Percentiles rank a stretch among this genome's conserved stretches.
Conservation (phyloP, 2,329 filamentous ascomycete species). For the Sphaerulina vaccinii region DNA sequence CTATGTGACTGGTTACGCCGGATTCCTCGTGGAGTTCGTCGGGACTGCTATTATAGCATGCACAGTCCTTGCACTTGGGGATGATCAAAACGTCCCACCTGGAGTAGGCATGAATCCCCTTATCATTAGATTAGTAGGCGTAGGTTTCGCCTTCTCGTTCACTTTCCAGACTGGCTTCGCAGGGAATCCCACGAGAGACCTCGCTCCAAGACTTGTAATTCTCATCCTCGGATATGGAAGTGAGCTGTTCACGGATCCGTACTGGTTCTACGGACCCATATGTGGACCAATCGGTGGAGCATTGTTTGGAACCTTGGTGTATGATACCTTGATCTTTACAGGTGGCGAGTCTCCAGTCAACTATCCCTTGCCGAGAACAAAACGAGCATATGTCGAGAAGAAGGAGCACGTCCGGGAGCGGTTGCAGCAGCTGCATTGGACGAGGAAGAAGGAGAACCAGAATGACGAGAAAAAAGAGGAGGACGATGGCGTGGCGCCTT, state of each 20-base stretch:
- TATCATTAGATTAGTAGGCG: slow-evolving; percentile 48
- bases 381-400: no score
- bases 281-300: slow-evolving; percentile 43
- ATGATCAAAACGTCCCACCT: slow-evolving; percentile 35
- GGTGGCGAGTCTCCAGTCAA: slow-evolving; percentile 52
- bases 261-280: slow-evolving; percentile 51
- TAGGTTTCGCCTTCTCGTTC: slow-evolving; percentile 41
- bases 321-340: slow-evolving; percentile 52
- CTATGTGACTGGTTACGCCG: slow-evolving; percentile 46
- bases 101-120: slow-evolving; percentile 54
- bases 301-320: slow-evolving; percentile 47
- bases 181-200: slow-evolving; percentile 52
- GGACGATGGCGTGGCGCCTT: no score
- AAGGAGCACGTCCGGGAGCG: no score
- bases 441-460: no score
- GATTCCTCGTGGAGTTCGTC: slow-evolving; percentile 52
- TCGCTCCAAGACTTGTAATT: slow-evolving; percentile 50
- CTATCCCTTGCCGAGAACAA: slow-evolving; percentile 42
- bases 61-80: slow-evolving; percentile 42
- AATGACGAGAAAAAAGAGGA: no score
- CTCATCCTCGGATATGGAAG: slow-evolving; percentile 47
- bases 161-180: slow-evolving; percentile 50
- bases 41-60: slow-evolving; percentile 44
- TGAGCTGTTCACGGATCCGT: slow-evolving; percentile 41
- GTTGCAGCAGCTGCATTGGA: no score